phyloP scores from a whole-genome alignment of 2,329 filamentous ascomycete genomes.

The Didymellaceae sp. region DNA sequence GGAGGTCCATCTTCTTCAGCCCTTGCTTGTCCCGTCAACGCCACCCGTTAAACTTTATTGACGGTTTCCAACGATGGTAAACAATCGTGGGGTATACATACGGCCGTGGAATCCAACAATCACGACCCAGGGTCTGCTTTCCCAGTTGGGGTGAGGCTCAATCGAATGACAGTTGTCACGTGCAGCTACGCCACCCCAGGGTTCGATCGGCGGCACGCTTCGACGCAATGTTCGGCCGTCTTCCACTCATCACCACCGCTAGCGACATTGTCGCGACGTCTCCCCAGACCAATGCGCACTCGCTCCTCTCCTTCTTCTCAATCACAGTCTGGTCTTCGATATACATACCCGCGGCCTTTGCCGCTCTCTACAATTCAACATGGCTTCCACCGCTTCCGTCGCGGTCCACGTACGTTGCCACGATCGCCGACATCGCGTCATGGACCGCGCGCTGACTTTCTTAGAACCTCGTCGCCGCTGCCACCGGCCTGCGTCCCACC shows the following conservation, averaged over 20 bases:
- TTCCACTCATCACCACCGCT: slow-evolving; percentile 31
- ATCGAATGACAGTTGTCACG: slow-evolving; percentile 21
- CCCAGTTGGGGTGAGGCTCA: slow-evolving; percentile 7
- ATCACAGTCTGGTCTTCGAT: slow-evolving; percentile 25
- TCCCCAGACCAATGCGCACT: slow-evolving; percentile 24
- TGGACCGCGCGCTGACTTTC: slow-evolving; percentile 25
- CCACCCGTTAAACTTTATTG: no score
- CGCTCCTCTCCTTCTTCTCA: slow-evolving; percentile 20
- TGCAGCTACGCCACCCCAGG: slow-evolving; percentile 15
- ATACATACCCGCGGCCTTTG: slow-evolving; percentile 36
- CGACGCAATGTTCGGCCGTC: slow-evolving; percentile 28
- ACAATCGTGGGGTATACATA: no score
- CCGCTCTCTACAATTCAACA: slow-evolving; percentile 45
- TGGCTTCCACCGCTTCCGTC: slow-evolving; percentile 60
- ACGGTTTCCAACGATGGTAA: no score
- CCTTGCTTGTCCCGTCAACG: no score
- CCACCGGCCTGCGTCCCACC: slow-evolving; percentile 49
- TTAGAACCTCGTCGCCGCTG: slow-evolving; percentile 54
- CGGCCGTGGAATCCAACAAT: neutral
- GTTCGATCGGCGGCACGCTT: slow-evolving; percentile 27
- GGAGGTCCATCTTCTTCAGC: no score
- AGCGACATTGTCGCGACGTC: slow-evolving; percentile 31
- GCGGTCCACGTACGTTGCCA: slow-evolving; percentile 55
- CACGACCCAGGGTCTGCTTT: neutral
- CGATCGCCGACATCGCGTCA: slow-evolving; percentile 29